phyloP scores from a whole-genome alignment of 148 eudicot species.

The Vaccinium darrowii region DNA sequence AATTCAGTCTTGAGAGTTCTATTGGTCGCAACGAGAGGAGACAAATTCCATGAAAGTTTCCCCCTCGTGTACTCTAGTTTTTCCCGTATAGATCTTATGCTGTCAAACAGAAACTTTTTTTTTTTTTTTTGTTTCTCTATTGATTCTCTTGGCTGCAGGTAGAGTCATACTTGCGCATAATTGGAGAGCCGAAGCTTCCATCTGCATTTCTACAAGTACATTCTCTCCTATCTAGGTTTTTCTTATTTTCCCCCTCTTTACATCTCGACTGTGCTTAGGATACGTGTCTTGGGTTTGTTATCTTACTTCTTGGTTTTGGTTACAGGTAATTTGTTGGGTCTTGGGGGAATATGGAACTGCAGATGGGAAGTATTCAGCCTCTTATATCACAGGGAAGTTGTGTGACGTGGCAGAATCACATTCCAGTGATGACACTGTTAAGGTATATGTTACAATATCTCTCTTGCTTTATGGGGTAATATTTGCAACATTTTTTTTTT shows the following conservation, averaged over 20 bases:
- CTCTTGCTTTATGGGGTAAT: background rate
- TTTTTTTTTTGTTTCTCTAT: background rate
- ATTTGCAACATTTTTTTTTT: background rate
- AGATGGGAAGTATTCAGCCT: slow-evolving; percentile 89
- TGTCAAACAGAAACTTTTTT: background rate
- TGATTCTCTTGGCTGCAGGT: slow-evolving; percentile 50
- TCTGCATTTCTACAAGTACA: slow-evolving; percentile 89
- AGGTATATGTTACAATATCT: slow-evolving; percentile 39
- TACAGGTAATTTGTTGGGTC: slow-evolving; percentile 96
- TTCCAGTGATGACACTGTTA: slow-evolving; percentile 88
- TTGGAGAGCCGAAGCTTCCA: slow-evolving; percentile 94
- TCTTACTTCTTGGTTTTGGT: slow-evolving; percentile 15
- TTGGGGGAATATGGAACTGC: slow-evolving; percentile 98
- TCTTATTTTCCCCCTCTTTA: background rate
- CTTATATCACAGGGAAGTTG: slow-evolving; percentile 83
- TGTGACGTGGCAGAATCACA: slow-evolving; percentile 96
- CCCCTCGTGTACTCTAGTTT: background rate
- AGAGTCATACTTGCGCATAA: slow-evolving; percentile 74
- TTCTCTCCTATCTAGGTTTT: slow-evolving; percentile 17
- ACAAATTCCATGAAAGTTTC: background rate
- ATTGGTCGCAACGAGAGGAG: background rate
- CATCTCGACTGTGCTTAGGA: background rate
- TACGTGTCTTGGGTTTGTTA: background rate
- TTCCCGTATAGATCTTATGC: background rate
- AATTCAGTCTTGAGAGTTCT: background rate